Base-by-base conservation (phyloP, 257 asterid species). In the Vinca minor region DNA sequence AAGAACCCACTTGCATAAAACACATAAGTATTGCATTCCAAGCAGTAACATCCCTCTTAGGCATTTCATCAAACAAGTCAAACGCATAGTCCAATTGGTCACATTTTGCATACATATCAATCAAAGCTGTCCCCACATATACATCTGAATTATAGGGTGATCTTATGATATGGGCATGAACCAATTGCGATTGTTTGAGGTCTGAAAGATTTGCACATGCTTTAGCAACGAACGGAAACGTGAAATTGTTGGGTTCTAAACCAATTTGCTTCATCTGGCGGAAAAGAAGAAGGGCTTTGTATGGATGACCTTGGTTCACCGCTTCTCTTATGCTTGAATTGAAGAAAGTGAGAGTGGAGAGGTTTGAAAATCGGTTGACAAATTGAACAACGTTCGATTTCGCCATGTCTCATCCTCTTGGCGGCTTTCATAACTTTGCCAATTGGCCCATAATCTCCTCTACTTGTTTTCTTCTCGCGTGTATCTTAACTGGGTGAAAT, bases 11-110 rank as follows among this genome's bases (percentile, higher is more conserved):
- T 44, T 74, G 83, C 52, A 79, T 73, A 61, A 77, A 77, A 20
- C 88, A 84, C 69, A 76, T 47, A 44, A 85, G 34, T 38, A 85
- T 36, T 17, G 84, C 79, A 69, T 89, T 89, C 95, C 94, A 87
- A 28, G 94, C 82, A 73, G 81, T 82, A 8, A 75, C 60, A 71
- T 89, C 96, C 57, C 84, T 74, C 1, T 59, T 72, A 31, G 88
- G 67, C 84, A 87, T 83, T 75, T 74, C 85, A 32, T 87, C 97
- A 36, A 89, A 89, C 95, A 87, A 8, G 0, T 26, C 45, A 35
- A 53, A 67, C 10, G 94, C 94, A 53, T 70, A 53, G 1, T 67
- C 79, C 31, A 85, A 26, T 8, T 62, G 46, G 8, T 53, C 62
- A 54, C 94, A 88, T 73, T 88, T 88, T 14, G 74, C 82, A 26